phyloP scores from a whole-genome alignment of 495 filamentous ascomycete species.

The Delitschia confertaspora region DNA sequence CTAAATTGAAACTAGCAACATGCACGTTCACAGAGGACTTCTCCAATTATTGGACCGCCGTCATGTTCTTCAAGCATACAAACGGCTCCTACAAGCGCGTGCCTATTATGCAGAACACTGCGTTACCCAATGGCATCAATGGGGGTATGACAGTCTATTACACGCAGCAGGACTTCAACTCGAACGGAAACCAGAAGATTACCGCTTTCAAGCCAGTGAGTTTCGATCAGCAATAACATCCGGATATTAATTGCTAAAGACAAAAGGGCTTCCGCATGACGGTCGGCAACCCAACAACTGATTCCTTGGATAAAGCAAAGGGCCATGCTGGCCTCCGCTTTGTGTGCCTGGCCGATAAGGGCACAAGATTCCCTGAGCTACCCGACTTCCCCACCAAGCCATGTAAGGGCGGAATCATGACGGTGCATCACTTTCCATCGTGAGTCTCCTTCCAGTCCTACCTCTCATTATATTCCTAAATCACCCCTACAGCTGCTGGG shows the following conservation, averaged over 20 bases:
- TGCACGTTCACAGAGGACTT: conserved; percentile 38
- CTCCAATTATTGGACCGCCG: conserved; percentile 37
- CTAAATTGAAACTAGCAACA: conserved; percentile 33
- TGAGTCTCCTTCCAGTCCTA: conserved; percentile 17
- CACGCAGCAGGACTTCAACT: conserved; percentile 38
- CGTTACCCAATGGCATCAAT: conserved; percentile 39
- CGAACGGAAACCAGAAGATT: conserved; percentile 39
- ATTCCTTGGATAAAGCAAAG: conserved; percentile 13
- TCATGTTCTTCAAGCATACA: conserved; percentile 43
- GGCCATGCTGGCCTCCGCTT: conserved; percentile 39
- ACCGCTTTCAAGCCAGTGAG: conserved; percentile 41
- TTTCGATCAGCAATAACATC: background rate
- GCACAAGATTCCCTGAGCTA: conserved; percentile 39
- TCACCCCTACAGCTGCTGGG: conserved; percentile 27
- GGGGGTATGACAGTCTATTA: conserved; percentile 45
- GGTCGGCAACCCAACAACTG: conserved; percentile 40
- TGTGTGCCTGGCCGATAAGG: conserved; percentile 39
- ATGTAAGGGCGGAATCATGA: conserved; percentile 42
- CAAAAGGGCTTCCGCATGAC: conserved; percentile 50
- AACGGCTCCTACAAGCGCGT: conserved; percentile 44
- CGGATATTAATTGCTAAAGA: conserved; percentile 25
- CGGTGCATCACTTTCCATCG: conserved; percentile 47
- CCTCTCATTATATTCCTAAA: background rate
- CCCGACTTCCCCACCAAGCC: conserved; percentile 40
- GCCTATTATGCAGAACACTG: conserved; percentile 36